phyloP scores from a whole-genome alignment of 495 filamentous ascomycete genomes.

The Talaromyces wortmannii region DNA sequence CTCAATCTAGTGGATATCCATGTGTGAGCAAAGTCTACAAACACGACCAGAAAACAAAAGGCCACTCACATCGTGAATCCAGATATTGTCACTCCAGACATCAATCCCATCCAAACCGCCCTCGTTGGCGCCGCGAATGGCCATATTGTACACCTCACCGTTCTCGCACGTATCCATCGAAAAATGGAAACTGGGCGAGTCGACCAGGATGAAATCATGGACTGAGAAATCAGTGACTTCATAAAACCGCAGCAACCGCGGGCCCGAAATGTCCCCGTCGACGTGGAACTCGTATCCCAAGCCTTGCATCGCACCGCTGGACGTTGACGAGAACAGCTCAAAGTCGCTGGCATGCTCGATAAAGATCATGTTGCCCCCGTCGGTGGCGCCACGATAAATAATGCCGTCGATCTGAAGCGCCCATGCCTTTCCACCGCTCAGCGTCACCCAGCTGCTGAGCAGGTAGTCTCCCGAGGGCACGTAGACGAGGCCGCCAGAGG shows the following conservation, averaged over 20 bases:
- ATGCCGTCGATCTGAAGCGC: slow-evolving; percentile 43
- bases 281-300: slow-evolving; percentile 38
- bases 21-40: neutral
- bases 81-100: slow-evolving; percentile 42
- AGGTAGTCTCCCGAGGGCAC: slow-evolving; percentile 29
- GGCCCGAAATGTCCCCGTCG: slow-evolving; percentile 11
- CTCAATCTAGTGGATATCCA: slow-evolving; percentile 28
- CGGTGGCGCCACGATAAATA: slow-evolving; percentile 36
- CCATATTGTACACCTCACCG: slow-evolving; percentile 46
- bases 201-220: slow-evolving; percentile 44
- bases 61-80: slow-evolving; percentile 40
- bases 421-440: slow-evolving; percentile 30
- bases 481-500: slow-evolving; percentile 25
- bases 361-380: slow-evolving; percentile 44
- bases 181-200: slow-evolving; percentile 44
- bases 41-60: neutral
- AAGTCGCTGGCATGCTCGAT: slow-evolving; percentile 41
- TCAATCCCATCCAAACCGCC: slow-evolving; percentile 48
- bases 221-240: slow-evolving; percentile 38
- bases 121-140: slow-evolving; percentile 41
- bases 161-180: slow-evolving; percentile 38
- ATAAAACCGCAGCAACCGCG: slow-evolving; percentile 33
- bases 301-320: slow-evolving; percentile 43
- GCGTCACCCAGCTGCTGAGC: slow-evolving; percentile 23
- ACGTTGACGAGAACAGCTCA: slow-evolving; percentile 42